Conservation (phyloP, 768 basidiomycete species). For the Panellus pusillus region DNA sequence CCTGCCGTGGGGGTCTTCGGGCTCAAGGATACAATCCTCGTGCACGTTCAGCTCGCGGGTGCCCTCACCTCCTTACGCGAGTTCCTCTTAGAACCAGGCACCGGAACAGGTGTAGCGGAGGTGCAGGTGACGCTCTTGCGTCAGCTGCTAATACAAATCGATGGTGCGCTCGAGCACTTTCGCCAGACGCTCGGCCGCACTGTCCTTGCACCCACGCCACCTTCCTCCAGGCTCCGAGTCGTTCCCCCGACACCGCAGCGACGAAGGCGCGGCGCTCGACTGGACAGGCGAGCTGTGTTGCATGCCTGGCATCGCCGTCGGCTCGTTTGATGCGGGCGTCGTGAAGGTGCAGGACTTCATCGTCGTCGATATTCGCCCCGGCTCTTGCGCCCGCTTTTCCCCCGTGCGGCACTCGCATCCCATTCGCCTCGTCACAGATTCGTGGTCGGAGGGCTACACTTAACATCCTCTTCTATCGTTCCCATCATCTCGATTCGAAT, state of each 20-base stretch:
- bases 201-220: neutral
- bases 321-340: neutral
- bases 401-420: neutral
- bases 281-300: neutral
- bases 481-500: too few species aligned
- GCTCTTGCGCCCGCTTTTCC: neutral
- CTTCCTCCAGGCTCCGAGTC: too few species aligned
- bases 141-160: neutral
- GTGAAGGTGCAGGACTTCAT: neutral
- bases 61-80: neutral
- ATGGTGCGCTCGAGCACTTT: too few species aligned
- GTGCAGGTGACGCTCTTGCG: neutral
- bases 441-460: neutral
- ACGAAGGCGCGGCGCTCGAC: neutral
- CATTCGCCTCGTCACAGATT: neutral
- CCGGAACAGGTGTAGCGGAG: neutral
- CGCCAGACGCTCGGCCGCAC: too few species aligned
- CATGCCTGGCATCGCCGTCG: neutral
- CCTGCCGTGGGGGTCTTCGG: neutral
- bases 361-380: neutral
- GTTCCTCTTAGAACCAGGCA: neutral
- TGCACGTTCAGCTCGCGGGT: neutral
- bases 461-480: too few species aligned
- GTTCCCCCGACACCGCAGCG: neutral
- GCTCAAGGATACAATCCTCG: neutral